Evolutionary conservation across 78 protist genomes (phyloP).

Genomic region (Dictyostelium purpureum): DNA sequence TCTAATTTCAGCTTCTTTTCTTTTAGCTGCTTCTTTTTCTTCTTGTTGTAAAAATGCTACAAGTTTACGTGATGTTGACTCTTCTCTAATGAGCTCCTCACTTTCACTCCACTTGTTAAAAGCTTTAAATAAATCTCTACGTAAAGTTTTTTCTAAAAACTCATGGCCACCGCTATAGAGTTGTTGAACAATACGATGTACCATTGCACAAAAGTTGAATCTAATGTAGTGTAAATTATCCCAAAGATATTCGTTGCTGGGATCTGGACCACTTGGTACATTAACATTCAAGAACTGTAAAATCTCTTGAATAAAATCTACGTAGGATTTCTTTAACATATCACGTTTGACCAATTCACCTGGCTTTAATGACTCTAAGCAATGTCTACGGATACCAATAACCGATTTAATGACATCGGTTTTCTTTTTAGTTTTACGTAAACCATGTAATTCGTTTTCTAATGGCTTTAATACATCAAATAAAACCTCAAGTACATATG

Average conservation of each 20-base stretch:
- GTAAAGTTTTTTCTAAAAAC: conserved; percentile 27
- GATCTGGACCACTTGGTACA: conserved; percentile 6
- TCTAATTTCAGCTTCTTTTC: conserved; percentile 42
- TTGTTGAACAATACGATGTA: conserved; percentile 66
- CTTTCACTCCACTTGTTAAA: conserved; percentile 69
- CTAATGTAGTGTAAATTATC: conserved; percentile 58
- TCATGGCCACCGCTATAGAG: conserved; percentile 64
- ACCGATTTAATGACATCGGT: conserved; percentile 48
- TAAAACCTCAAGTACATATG: conserved; percentile 56
- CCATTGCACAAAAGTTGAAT: conserved; percentile 65
- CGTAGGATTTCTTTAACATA: conserved; percentile 22
- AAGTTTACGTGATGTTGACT: neutral
- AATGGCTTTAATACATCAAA: conserved; percentile 71
- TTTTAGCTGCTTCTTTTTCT: conserved; percentile 53
- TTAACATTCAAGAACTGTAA: conserved; percentile 1
- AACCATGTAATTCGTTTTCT: conserved; percentile 48
- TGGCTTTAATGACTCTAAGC: conserved; percentile 57
- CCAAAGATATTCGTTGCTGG: conserved; percentile 52
- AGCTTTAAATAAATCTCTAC: conserved; percentile 46
- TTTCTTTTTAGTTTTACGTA: conserved; percentile 58
- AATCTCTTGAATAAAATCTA: conserved; percentile 60
- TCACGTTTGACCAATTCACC: conserved; percentile 66
- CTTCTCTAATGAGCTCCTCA: conserved; percentile 62
- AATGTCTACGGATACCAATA: conserved; percentile 68
- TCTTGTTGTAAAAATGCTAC: conserved; percentile 41